Evolutionary conservation across 2,329 filamentous ascomycete genomes (phyloP), one percentile per base, ranked within the genome.

Genomic region (Microdochium nivale): DNA sequence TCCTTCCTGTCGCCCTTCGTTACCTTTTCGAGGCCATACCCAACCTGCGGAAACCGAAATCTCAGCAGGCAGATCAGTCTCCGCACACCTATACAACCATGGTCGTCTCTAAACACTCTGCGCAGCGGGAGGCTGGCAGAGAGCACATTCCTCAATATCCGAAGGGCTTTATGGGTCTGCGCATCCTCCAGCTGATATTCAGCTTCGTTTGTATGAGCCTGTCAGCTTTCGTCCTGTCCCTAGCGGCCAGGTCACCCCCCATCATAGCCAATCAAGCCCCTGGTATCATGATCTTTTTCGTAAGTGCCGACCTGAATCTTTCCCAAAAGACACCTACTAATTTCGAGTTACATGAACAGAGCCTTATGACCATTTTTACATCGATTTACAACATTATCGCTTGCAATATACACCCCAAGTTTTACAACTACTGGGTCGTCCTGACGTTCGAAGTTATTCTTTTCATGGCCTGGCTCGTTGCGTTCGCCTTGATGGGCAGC

Each of bases 341-440:
- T 44, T 19, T 44, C 21, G 8, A 44, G 7, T 44, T 23, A 44
- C 19, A 44, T 19, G 27, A 23, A 33, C 14, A 75, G 72, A 60
- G 65, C 53, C 54, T 78, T 40, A 65, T 67, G 27, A 76, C 74
- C 3, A 48, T 81, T 16, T 65, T 75, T 52, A 62, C 69, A 33
- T 67, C 67, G 48, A 63, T 72, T 53, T 82, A 80, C 64, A 65
- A 71, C 49, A 60, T 79, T 11, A 62, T 74, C 16, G 69, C 73
- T n/a, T 65, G 70, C 43, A 68, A 65, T 33, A 67, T 65, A 25
- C 59, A 65, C 1, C 67, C 70, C 16, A 61, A 62, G 2, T 58
- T 68, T 23, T 79, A 75, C 63, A 81, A 81, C 62, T 76, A 76
- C 63, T 80, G 76, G 72, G 74, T 74, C 25, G 67, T 77, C 9